These are phyloP conservation scores for Colletotrichum musicola DNA, from an alignment of 2,329 filamentous ascomycete species.

Conservation along the genomic window DNA sequence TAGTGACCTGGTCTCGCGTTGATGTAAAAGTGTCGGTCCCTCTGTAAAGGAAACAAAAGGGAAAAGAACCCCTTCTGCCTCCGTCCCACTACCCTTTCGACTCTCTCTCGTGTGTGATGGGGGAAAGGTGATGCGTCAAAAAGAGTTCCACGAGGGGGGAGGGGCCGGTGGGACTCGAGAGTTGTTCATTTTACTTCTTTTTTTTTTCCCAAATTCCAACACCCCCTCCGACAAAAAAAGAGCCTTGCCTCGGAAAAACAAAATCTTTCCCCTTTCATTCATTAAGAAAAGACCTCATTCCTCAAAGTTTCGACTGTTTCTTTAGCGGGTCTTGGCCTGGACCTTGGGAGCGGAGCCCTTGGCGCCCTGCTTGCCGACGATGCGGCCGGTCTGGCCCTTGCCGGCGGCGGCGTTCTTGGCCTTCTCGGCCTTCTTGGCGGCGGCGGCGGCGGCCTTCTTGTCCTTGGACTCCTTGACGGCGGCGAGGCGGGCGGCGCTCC, in stretches of 20 bases:
- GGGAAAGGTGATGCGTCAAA: not conserved
- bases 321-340: slow-evolving; percentile 87
- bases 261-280: slow-evolving; percentile 3
- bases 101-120: too few relatives aligned
- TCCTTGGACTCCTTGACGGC: slow-evolving; percentile 99
- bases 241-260: slow-evolving; percentile 1
- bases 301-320: slow-evolving; percentile 14
- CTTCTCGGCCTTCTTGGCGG: slow-evolving; percentile 99
- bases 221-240: slow-evolving; percentile 25
- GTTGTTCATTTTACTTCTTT: slow-evolving; percentile 10
- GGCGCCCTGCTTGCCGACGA: slow-evolving; percentile 96
- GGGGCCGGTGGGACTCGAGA: too few relatives aligned
- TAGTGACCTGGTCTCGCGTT: slow-evolving; percentile 34
- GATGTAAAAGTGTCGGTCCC: slow-evolving; percentile 6
- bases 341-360: slow-evolving; percentile 92
- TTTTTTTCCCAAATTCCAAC: slow-evolving; percentile 24
- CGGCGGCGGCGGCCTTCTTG: slow-evolving; percentile 91
- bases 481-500: slow-evolving; percentile 86
- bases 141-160: slow-evolving; percentile 5
- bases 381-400: slow-evolving; percentile 83
- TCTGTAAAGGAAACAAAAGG: not conserved
- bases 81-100: too few relatives aligned
- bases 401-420: slow-evolving; percentile 88
- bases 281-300: slow-evolving; percentile 28
- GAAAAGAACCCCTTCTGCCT: too few relatives aligned